These are phyloP conservation scores for Saccharum hybrid DNA, from an alignment of 202 grass and related monocot genomes.

Conservation along the genomic window DNA sequence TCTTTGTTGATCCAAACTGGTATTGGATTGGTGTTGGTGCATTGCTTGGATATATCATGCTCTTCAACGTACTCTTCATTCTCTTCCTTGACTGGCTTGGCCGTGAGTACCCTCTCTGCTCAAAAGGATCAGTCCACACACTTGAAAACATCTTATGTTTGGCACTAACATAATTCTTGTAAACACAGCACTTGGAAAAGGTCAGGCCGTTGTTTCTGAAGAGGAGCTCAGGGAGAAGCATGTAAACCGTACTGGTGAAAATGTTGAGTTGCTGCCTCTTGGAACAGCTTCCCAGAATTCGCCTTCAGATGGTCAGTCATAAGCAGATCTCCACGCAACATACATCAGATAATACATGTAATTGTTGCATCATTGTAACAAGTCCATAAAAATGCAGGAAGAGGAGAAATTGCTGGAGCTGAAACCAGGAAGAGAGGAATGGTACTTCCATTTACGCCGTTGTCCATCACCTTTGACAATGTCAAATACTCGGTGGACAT, in stretches of 20 bases:
- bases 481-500: slow-evolving; percentile 92
- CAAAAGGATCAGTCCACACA: slow-evolving; percentile 13
- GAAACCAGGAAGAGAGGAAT: slow-evolving; percentile 79
- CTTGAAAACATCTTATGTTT: slow-evolving; percentile 1
- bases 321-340: slow-evolving; percentile 3
- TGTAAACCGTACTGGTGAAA: slow-evolving; percentile 75
- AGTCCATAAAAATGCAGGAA: slow-evolving; percentile 61
- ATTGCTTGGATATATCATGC: slow-evolving; percentile 84
- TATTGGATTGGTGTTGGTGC: slow-evolving; percentile 89
- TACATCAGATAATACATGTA: background rate
- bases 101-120: slow-evolving; percentile 62
- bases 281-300: slow-evolving; percentile 46
- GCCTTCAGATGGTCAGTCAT: slow-evolving; percentile 49
- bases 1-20: slow-evolving; percentile 91
- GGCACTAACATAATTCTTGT: slow-evolving; percentile 39
- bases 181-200: slow-evolving; percentile 76
- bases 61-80: slow-evolving; percentile 90
- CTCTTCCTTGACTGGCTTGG: slow-evolving; percentile 81
- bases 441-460: slow-evolving; percentile 84
- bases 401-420: slow-evolving; percentile 51
- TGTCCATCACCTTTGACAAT: slow-evolving; percentile 79
- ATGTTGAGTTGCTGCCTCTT: slow-evolving; percentile 51
- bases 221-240: slow-evolving; percentile 79
- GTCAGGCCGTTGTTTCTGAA: slow-evolving; percentile 82
- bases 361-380: slow-evolving; percentile 34